phyloP scores from a whole-genome alignment of 169 alveolate genomes.

The Plasmodium cynomolgi region DNA sequence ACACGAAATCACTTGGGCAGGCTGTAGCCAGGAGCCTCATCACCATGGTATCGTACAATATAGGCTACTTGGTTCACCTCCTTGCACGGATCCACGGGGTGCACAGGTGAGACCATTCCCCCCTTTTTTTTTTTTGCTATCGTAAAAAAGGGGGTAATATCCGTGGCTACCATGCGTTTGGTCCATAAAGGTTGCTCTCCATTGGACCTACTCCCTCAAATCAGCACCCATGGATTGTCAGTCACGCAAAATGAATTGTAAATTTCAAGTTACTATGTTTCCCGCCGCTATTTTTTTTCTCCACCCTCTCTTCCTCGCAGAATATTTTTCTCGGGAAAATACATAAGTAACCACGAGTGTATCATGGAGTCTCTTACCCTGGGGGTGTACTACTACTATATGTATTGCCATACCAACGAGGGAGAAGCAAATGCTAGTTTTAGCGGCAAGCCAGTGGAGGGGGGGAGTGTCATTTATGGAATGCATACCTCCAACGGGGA shows the following conservation, averaged over 20 bases:
- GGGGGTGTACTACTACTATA: constrained; percentile 78
- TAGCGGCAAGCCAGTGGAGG: not conserved
- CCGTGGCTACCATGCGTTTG: not conserved
- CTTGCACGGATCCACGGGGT: constrained; percentile 86
- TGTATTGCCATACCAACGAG: constrained; percentile 21
- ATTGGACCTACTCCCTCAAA: not conserved
- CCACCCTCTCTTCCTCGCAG: constrained; percentile 35
- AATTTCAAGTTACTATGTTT: not conserved
- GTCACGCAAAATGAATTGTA: not conserved
- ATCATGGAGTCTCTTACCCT: constrained; percentile 89
- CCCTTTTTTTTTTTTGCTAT: not conserved
- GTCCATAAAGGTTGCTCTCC: no score
- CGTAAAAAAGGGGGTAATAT: not conserved
- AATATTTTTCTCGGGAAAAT: constrained; percentile 91
- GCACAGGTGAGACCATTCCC: constrained; percentile 71
- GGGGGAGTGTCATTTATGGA: not conserved
- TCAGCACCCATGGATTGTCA: not conserved
- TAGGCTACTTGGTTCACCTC: constrained; percentile 90
- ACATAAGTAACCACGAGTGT: constrained; percentile 85
- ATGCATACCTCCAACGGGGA: not conserved
- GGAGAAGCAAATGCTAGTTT: not conserved
- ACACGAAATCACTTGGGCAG: constrained; percentile 78
- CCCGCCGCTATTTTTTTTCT: not conserved
- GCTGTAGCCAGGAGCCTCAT: constrained; percentile 89
- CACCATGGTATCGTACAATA: constrained; percentile 89